Conservation (phyloP, 2,329 filamentous ascomycete species). For the Cladosporium phlei region DNA sequence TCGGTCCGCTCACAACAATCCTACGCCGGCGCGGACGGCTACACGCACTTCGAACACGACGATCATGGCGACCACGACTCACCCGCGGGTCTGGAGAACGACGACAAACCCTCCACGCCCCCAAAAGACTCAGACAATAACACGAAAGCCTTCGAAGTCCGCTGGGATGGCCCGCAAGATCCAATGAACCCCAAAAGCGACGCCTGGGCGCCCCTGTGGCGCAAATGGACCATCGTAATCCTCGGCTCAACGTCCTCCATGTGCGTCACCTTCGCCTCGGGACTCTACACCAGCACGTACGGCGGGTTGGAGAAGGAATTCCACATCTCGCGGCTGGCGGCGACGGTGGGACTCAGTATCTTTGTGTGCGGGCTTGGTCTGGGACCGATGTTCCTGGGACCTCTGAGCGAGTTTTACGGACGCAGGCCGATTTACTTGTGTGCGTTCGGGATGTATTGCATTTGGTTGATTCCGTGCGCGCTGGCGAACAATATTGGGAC, state of each 20-base stretch:
- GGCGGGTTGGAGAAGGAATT: conserved; percentile 61
- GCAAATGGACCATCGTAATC: conserved; percentile 74
- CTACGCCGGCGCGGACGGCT: conserved; percentile 27
- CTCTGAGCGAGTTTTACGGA: conserved; percentile 66
- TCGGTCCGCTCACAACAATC: conserved; percentile 27
- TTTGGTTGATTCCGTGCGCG: conserved; percentile 67
- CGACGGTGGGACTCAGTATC: conserved; percentile 72
- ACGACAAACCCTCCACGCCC: conserved; percentile 5
- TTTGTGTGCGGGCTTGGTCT: conserved; percentile 71
- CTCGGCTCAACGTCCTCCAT: conserved; percentile 59
- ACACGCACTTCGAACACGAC: conserved; percentile 21
- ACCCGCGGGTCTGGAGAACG: conserved; percentile 1
- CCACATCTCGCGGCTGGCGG: conserved; percentile 63
- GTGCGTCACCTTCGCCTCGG: conserved; percentile 50
- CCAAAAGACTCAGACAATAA: not conserved
- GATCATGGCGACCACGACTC: conserved; percentile 10
- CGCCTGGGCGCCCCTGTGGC: conserved; percentile 38
- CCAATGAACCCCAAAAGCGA: conserved; percentile 70
- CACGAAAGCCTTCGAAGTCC: conserved; percentile 58
- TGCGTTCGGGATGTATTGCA: conserved; percentile 59
- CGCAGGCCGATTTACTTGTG: conserved; percentile 63
- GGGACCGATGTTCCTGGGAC: conserved; percentile 54
- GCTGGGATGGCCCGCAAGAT: conserved; percentile 70
- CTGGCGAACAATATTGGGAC: conserved; percentile 61
- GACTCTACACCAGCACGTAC: conserved; percentile 14